Evolutionary conservation across 2,329 filamentous ascomycete species (phyloP), one percentile per base, ranked within the genome.

Genomic region (Tothia fuscella): DNA sequence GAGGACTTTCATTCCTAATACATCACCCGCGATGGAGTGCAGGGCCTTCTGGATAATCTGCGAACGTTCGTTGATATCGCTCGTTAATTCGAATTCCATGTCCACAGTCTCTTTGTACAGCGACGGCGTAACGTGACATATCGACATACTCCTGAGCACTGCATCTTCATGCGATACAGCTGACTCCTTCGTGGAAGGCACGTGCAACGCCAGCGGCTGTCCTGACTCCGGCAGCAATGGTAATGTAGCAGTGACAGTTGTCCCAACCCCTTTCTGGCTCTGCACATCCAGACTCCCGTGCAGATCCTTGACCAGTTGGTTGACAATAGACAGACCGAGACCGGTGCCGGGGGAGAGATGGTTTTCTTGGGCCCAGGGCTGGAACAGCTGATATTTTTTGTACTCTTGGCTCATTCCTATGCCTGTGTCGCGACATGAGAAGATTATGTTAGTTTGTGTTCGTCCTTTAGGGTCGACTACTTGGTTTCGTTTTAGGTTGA

Each of bases 351-450:
- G 42, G 6, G 35, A 33, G n/a, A 46, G 21, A 3, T 14, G 5
- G 21, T 44, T 36, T 24, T 46, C 44, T 28, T 46, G 44, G 3
- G 37, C 26, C 24, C 44, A 46, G 4, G 44, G 44, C 14, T 26
- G 34, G 32, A 41, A 46, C 6, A 46, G 35, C 21, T 41, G 34
- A 28, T 44, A 36, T 17, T 41, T 40, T 3, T 44, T 28, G 25
- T 44, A 46, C 10, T 45, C 37, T 9, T 24, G 25, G n/a, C 35
- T 36, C 29, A 46, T 46, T 7, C 44, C 44, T 13, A 36, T 44
- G 5, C 44, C 44, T 19, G 42, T 35, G 21, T 46, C 44, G 6
- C 16, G 20, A 17, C 44, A 35, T 5, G 44, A 38, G 13, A 46
- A 30, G 12, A n/a, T 14, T n/a, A 46, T 30, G 14, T 29, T 22